Evolutionary conservation across 2,329 filamentous ascomycete species (phyloP).

Genomic region (Graphium sp.): DNA sequence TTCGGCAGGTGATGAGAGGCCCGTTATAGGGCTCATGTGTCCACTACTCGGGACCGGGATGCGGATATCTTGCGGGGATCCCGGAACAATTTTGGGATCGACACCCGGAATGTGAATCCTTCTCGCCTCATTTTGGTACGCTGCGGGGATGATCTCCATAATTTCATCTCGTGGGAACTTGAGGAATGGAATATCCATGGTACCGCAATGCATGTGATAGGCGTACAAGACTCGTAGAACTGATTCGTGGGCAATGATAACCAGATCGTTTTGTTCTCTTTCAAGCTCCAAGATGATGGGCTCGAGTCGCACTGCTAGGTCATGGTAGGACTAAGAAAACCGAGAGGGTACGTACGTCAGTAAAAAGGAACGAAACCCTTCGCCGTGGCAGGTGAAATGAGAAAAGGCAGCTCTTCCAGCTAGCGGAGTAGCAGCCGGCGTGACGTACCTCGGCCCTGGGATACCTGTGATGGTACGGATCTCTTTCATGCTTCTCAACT

Average conservation of each 20-base stretch:
- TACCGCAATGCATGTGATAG: constrained; percentile 96
- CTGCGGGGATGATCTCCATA: constrained; percentile 94
- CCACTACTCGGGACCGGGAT: constrained; percentile 3
- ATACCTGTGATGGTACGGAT: constrained; percentile 95
- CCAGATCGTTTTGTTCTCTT: constrained; percentile 89
- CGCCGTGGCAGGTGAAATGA: constrained; percentile 4
- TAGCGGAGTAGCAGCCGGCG: neutral
- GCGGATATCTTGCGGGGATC: constrained; percentile 10
- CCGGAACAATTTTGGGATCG: constrained; percentile 51
- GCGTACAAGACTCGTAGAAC: constrained; percentile 94
- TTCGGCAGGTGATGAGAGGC: constrained; percentile 2
- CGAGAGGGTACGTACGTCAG: constrained; percentile 5
- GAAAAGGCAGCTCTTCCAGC: neutral
- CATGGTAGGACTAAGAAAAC: constrained; percentile 68
- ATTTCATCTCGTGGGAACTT: constrained; percentile 94
- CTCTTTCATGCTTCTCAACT: constrained; percentile 77
- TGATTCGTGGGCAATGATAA: constrained; percentile 95
- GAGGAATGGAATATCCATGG: constrained; percentile 80
- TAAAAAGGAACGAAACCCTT: constrained; percentile 1
- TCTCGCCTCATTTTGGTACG: constrained; percentile 91
- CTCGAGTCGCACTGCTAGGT: constrained; percentile 91
- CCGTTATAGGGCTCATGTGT: constrained; percentile 4
- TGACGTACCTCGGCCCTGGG: constrained; percentile 68
- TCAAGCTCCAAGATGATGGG: constrained; percentile 96
- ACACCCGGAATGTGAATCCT: constrained; percentile 68